These are phyloP conservation scores for Mediolabrus comicus DNA, from an alignment of 108 stramenopile species.

Conservation along the genomic window DNA sequence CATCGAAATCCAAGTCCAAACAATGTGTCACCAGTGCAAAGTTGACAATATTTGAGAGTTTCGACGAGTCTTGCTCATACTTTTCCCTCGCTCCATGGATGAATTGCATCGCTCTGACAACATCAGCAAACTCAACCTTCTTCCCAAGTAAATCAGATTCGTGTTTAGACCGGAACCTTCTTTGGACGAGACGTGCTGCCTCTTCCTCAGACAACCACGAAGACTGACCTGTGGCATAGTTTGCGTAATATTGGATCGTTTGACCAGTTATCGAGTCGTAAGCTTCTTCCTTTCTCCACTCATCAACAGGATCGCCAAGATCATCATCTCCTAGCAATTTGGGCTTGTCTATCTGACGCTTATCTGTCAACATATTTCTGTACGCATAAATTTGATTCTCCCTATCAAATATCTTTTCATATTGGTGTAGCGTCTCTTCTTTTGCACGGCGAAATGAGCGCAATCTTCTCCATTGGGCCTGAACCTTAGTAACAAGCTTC, in stretches of 20 bases:
- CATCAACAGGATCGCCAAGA: constrained; percentile 44
- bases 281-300: constrained; percentile 44
- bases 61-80: constrained; percentile 50
- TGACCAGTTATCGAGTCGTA: constrained; percentile 30
- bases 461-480: constrained; percentile 49
- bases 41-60: constrained; percentile 61
- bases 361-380: constrained; percentile 42
- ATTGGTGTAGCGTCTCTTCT: constrained; percentile 16
- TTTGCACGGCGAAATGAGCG: constrained; percentile 25
- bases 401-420: constrained; percentile 54
- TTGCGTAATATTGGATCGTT: constrained; percentile 21
- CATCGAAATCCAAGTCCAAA: constrained; percentile 37
- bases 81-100: constrained; percentile 43
- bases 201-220: constrained; percentile 55
- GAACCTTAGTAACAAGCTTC: constrained; percentile 41
- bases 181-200: constrained; percentile 52
- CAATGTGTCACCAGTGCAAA: constrained; percentile 51
- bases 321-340: constrained; percentile 46
- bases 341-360: constrained; percentile 47
- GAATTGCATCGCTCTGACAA: constrained; percentile 50
- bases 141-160: constrained; percentile 38
- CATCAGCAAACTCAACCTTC: constrained; percentile 29
- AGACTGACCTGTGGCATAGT: constrained; percentile 47
- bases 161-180: constrained; percentile 43
- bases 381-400: constrained; percentile 42